A percentile compares a stretch with the other conserved stretches of the same genome.
These are phyloP conservation scores for Cyphellophora europaea DNA, from an alignment of 2,329 filamentous ascomycete species.

Conservation along the genomic window DNA sequence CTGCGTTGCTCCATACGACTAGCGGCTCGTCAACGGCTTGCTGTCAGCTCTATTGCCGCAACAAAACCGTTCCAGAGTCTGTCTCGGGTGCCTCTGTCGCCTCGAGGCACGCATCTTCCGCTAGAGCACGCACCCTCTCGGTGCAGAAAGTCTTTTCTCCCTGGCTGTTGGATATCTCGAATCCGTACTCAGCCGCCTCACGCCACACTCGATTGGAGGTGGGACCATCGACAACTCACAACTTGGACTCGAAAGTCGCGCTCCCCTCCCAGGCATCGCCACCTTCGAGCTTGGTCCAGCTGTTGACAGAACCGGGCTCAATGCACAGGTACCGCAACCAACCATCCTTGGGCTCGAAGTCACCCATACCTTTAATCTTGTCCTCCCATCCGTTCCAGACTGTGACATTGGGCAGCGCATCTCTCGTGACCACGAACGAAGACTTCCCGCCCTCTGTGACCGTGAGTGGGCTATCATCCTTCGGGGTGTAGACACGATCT, in stretches of 20 bases:
- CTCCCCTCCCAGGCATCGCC: constrained; percentile 62
- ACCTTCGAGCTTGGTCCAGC: constrained; percentile 76
- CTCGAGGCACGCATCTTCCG: too few relatives aligned
- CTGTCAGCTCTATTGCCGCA: too few relatives aligned
- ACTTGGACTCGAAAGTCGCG: constrained; percentile 42
- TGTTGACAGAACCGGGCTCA: constrained; percentile 75
- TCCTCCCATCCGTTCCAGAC: constrained; percentile 97
- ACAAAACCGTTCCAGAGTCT: too few relatives aligned
- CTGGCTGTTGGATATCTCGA: too few relatives aligned
- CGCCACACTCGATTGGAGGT: too few relatives aligned
- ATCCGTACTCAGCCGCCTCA: too few relatives aligned
- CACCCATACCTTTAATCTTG: constrained; percentile 70
- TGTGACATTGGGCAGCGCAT: constrained; percentile 79
- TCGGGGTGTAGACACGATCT: constrained; percentile 78
- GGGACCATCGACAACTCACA: too few relatives aligned
- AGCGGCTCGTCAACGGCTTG: too few relatives aligned
- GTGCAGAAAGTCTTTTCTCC: too few relatives aligned
- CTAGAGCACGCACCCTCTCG: too few relatives aligned
- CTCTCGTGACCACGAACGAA: constrained; percentile 65
- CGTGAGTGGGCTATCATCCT: constrained; percentile 48
- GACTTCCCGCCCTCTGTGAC: constrained; percentile 56
- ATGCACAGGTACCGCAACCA: constrained; percentile 93
- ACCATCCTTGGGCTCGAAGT: constrained; percentile 82
- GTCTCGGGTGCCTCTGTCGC: too few relatives aligned
- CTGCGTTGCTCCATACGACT: too few relatives aligned